phyloP scores from a whole-genome alignment of 768 basidiomycete genomes.

The Leccinum rimulosum region DNA sequence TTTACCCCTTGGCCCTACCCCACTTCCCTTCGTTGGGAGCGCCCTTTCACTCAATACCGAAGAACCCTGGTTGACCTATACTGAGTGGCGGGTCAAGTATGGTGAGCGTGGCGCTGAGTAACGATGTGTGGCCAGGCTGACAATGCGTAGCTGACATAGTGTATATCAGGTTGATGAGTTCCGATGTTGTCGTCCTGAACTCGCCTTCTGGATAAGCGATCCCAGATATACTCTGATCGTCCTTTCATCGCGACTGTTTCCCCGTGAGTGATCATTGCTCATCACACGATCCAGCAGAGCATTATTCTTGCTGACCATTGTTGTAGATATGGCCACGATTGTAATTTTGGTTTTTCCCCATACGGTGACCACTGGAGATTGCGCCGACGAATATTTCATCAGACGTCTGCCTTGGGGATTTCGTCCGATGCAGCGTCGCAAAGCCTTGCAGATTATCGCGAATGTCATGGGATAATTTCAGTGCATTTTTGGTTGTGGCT shows the following conservation, averaged over 20 bases:
- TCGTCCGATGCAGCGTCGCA: conserved; percentile 5
- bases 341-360: background rate
- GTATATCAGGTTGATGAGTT: conserved; percentile 44
- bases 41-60: background rate
- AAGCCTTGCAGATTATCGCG: background rate
- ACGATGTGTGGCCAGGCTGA: background rate
- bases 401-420: background rate
- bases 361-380: conserved; percentile 4
- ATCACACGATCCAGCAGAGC: background rate
- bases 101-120: background rate
- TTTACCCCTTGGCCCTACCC: conserved; percentile 9
- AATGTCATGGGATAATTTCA: background rate
- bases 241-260: conserved; percentile 5
- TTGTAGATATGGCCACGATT: conserved; percentile 1
- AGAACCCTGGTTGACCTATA: conserved; percentile 8
- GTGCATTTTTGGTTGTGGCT: background rate
- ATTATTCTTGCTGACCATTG: too few species aligned
- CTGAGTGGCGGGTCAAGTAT: conserved; percentile 2
- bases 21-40: background rate
- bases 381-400: conserved; percentile 4
- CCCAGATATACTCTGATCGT: conserved; percentile 40
- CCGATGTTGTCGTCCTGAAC: conserved; percentile 43
- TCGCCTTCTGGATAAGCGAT: conserved; percentile 44
- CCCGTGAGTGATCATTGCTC: background rate
- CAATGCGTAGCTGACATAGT: conserved; percentile 37